These are phyloP conservation scores for Cytospora paraplurivora DNA, from an alignment of 2,329 filamentous ascomycete species.

Conservation along the genomic window DNA sequence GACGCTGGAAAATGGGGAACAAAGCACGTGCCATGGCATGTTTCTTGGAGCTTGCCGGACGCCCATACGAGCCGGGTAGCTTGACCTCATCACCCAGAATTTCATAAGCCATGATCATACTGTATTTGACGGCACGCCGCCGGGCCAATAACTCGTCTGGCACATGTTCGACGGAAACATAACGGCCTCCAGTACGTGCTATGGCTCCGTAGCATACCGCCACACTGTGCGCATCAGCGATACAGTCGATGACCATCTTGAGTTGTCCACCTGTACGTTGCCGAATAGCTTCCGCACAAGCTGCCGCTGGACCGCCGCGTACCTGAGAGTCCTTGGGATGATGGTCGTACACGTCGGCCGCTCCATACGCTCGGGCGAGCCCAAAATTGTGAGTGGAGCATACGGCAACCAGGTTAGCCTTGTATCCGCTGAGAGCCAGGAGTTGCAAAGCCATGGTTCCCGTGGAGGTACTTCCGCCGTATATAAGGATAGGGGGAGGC, in stretches of 20 bases:
- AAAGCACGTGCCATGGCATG: background rate
- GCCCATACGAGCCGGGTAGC: background rate
- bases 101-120: constrained; percentile 1
- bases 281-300: no score
- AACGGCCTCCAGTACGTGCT: constrained; percentile 30
- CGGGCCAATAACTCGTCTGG: background rate
- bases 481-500: constrained; percentile 19
- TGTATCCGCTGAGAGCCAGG: no score
- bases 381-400: constrained; percentile 47
- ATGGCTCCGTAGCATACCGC: constrained; percentile 46
- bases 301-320: no score
- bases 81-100: background rate
- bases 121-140: background rate
- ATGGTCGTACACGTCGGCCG: constrained; percentile 49
- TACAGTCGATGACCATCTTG: no score
- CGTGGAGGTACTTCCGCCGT: constrained; percentile 17
- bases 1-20: background rate
- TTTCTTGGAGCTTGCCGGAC: constrained; percentile 2
- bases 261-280: no score
- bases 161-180: constrained; percentile 28
- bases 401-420: constrained; percentile 43
- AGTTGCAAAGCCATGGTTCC: constrained; percentile 23
- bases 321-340: constrained; percentile 40
- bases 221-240: constrained; percentile 42
- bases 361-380: constrained; percentile 47